Percentiles rank a stretch among this genome's conserved stretches.
phyloP scores from a whole-genome alignment of 2,329 filamentous ascomycete genomes.

The Huntiella abstrusa region DNA sequence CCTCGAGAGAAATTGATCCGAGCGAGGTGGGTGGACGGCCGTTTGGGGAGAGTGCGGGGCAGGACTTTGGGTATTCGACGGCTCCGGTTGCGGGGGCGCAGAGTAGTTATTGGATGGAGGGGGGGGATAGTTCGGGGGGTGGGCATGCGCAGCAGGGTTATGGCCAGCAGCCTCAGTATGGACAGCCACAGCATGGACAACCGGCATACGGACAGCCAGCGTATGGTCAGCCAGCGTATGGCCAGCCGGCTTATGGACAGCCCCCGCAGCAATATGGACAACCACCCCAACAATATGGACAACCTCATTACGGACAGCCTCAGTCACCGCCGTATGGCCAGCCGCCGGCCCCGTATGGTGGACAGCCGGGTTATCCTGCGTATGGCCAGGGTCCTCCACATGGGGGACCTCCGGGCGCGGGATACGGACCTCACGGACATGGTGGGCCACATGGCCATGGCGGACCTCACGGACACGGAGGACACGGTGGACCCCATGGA shows the following conservation, averaged over 20 bases:
- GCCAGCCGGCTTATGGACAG: background rate
- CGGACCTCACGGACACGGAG: background rate
- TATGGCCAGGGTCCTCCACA: background rate
- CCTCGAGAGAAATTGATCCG: slow-evolving; percentile 31
- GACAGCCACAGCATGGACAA: slow-evolving; percentile 1
- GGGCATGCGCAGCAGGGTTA: slow-evolving; percentile 2
- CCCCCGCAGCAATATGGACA: background rate
- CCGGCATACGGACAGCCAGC: slow-evolving; percentile 4
- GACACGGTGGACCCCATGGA: background rate
- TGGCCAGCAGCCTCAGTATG: background rate
- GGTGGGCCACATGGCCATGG: background rate
- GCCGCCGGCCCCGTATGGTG: background rate
- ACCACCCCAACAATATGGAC: background rate
- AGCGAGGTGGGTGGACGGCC: slow-evolving; percentile 1
- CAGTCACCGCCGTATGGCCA: background rate
- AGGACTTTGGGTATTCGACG: slow-evolving; percentile 4
- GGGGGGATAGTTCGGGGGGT: background rate
- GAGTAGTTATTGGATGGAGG: background rate
- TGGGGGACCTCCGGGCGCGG: background rate
- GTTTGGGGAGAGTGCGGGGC: background rate
- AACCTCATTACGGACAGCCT: background rate
- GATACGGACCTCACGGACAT: background rate
- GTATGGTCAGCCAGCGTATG: background rate
- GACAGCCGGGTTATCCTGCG: background rate
- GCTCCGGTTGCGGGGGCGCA: slow-evolving; percentile 1